A percentile compares a stretch with the other conserved stretches of the same genome.
Evolutionary conservation across 1,139 yeast species (phyloP).

Genomic region (Magnusiomyces tetraspermus): DNA sequence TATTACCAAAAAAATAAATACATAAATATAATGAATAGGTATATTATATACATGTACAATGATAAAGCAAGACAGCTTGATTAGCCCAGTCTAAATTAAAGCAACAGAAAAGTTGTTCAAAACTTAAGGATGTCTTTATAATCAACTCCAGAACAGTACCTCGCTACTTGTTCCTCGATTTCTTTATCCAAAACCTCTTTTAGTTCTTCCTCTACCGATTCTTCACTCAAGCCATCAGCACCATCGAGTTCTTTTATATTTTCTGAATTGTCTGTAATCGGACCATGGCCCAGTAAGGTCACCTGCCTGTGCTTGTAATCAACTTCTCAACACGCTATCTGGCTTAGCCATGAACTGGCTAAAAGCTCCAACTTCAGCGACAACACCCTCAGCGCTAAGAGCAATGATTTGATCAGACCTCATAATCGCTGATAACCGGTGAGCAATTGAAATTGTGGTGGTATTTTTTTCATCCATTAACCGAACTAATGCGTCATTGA

Average conservation of each 20-base stretch:
- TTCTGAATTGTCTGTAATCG: background rate
- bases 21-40: background rate
- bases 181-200: constrained; percentile 10
- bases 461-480: constrained; percentile 52
- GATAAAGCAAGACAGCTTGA: no score
- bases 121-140: background rate
- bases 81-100: no score
- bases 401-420: constrained; percentile 79
- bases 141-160: constrained; percentile 9
- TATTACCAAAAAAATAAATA: background rate
- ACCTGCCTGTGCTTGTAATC: constrained; percentile 39
- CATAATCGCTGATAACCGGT: constrained; percentile 77
- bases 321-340: constrained; percentile 57
- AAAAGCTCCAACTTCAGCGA: constrained; percentile 81
- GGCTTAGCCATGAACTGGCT: constrained; percentile 51
- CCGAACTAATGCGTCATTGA: constrained; percentile 51
- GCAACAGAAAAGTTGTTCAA: background rate
- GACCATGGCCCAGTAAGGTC: constrained; percentile 18
- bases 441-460: constrained; percentile 89
- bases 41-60: no score
- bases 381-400: constrained; percentile 60
- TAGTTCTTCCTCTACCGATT: constrained; percentile 7
- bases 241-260: constrained; percentile 22
- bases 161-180: constrained; percentile 9
- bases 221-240: background rate